Evolutionary conservation across 179 eudicot genomes (phyloP).

Genomic region (Amaranthus tricolor): DNA sequence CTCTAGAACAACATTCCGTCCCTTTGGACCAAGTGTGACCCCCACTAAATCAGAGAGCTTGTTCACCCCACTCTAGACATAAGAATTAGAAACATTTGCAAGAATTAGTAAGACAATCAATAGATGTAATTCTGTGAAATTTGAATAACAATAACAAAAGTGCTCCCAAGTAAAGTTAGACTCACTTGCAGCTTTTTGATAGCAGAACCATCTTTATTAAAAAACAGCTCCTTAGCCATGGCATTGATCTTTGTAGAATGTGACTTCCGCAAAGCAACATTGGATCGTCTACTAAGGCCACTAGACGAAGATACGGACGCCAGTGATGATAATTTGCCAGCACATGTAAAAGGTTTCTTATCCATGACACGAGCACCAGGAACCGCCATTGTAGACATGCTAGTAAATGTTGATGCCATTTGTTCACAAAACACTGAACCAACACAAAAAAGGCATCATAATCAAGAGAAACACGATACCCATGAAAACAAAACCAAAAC

Average conservation of each 20-base stretch:
- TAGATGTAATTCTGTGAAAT: background rate
- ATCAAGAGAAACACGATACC: background rate
- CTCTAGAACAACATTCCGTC: slow-evolving; percentile 92
- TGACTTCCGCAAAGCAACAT: slow-evolving; percentile 33
- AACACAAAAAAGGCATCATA: background rate
- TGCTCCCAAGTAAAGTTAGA: no score
- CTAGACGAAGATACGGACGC: slow-evolving; percentile 50
- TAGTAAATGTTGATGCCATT: slow-evolving; percentile 69
- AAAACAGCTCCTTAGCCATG: slow-evolving; percentile 85
- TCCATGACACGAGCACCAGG: slow-evolving; percentile 28
- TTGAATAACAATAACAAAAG: background rate
- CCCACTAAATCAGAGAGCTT: slow-evolving; percentile 63
- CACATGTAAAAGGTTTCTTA: slow-evolving; percentile 28
- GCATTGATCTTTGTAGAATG: slow-evolving; percentile 50
- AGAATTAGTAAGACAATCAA: background rate
- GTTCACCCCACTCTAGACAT: slow-evolving; percentile 57
- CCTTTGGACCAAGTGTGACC: slow-evolving; percentile 97
- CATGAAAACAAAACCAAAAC: background rate
- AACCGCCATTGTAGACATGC: slow-evolving; percentile 59
- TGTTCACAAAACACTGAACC: background rate
- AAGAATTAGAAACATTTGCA: background rate
- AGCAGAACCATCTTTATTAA: slow-evolving; percentile 94
- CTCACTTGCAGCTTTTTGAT: slow-evolving; percentile 86
- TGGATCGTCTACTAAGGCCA: slow-evolving; percentile 43
- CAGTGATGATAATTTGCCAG: slow-evolving; percentile 53